Conservation (phyloP, 768 basidiomycete species). For the Coprinopsis sp. region DNA sequence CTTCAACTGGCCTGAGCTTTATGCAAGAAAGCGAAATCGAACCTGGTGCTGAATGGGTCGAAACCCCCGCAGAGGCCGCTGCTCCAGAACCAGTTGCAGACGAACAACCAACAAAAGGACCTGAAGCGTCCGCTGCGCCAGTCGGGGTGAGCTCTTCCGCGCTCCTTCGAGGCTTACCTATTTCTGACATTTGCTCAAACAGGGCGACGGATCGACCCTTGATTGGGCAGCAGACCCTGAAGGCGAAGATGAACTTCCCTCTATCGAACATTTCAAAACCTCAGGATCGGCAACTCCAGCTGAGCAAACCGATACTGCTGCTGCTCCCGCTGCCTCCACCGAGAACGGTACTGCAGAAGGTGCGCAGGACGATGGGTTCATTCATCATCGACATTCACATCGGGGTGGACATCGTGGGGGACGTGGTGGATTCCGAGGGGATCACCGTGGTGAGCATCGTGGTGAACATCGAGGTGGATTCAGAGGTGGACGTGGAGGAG, state of each 20-base stretch:
- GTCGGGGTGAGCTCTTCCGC: slow-evolving; percentile 10
- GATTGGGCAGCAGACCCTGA: slow-evolving; percentile 85
- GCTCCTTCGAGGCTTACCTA: too few relatives aligned
- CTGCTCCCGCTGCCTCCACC: slow-evolving; percentile 19
- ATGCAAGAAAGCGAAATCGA: slow-evolving; percentile 82
- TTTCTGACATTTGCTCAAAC: slow-evolving; percentile 5
- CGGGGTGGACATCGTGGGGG: slow-evolving; percentile 1
- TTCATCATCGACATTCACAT: slow-evolving; percentile 16
- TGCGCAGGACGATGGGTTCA: slow-evolving; percentile 64
- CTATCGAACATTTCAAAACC: slow-evolving; percentile 71
- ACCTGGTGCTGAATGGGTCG: slow-evolving; percentile 50
- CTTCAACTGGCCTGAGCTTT: slow-evolving; percentile 65
- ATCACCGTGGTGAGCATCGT: slow-evolving; percentile 39
- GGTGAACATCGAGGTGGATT: slow-evolving; percentile 34
- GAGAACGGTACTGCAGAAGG: slow-evolving; percentile 25
- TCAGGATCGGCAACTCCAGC: slow-evolving; percentile 69
- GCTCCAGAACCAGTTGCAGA: slow-evolving; percentile 20
- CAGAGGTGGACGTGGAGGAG: slow-evolving; percentile 22
- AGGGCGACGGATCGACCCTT: slow-evolving; percentile 37
- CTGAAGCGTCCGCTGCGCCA: slow-evolving; percentile 16
- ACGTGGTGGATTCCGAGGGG: slow-evolving; percentile 20
- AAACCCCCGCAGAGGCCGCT: slow-evolving; percentile 38
- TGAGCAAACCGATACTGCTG: slow-evolving; percentile 23
- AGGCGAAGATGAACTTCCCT: slow-evolving; percentile 69
- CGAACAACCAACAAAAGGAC: slow-evolving; percentile 27